Evolutionary conservation across 140 eudicot species (phyloP), one percentile per base, ranked within the genome.

Genomic region (Senecio squalidus): DNA sequence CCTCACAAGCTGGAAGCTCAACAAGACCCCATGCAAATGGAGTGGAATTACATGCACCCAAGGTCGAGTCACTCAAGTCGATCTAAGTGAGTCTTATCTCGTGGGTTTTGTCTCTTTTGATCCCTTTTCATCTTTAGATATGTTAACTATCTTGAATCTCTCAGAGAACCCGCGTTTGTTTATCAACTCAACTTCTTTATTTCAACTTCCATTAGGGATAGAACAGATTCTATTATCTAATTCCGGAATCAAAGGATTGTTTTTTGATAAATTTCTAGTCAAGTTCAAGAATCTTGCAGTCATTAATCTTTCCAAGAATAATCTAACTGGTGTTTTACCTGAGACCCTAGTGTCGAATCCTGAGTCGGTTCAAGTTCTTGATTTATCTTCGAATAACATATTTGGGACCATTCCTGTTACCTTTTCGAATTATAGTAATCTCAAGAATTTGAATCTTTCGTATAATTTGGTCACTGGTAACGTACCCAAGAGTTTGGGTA

Each of bases 21-120:
- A 29, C 30, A 72, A 57, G 58, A 73, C 72, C 38, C 71, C 88
- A 43, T 91, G 98, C 80, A 76, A 65, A 33, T 91, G 96, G 96
- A 29, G 74, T 40, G 96, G 96, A 24, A 69, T 87, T 60, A 75
- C 83, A 14, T 87, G 96, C 77, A 74, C 53, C 18, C 62, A 72
- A 3, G 78, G 75, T 9, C 77, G 98, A 45, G 96, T 80, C 11
- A 58, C 86, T 14, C 59, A 74, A 57, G 74, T 91, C 23, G 98
- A 83, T 71, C 86, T 91, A 22, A 70, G 69, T 45, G 75, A 77
- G 45, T 76, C 84, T 1, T 55, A 74, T 50, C 91, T 91, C 26
- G 62, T 7, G 18, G 98, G 91, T 56, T 63, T 75, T 1, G 21
- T 91, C 65, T 60, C 76, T 34, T 81, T 83, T 29, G 53, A 72